Percentiles rank a stretch among this genome's conserved stretches.
Conservation (phyloP, 1,139 yeast genomes). For the Magnusiomyces suaveolens region DNA sequence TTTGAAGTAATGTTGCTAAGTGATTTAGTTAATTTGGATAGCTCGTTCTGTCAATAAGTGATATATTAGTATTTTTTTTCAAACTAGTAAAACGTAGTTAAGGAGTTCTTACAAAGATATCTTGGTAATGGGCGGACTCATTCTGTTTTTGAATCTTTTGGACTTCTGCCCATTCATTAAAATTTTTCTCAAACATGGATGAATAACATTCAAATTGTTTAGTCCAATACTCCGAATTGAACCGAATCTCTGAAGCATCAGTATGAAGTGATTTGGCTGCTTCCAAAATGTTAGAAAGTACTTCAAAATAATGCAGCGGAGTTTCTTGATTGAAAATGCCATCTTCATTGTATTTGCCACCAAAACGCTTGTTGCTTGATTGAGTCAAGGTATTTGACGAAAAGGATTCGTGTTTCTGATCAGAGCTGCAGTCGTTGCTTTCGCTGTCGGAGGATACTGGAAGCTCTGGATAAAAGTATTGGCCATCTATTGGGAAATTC, state of each 20-base stretch:
- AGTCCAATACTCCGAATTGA: neutral
- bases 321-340: neutral
- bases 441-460: neutral
- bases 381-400: neutral
- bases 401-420: neutral
- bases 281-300: neutral
- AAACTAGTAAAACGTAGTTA: too few species aligned
- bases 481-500: too few species aligned
- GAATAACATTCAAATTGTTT: neutral
- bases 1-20: neutral
- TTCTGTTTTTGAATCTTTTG: neutral
- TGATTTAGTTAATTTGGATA: neutral
- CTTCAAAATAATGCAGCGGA: neutral
- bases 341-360: neutral
- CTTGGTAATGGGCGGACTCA: neutral
- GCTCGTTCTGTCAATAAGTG: neutral
- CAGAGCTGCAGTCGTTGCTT: neutral
- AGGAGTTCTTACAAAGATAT: neutral
- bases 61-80: too few species aligned
- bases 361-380: neutral
- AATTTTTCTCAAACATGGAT: neutral
- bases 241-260: neutral
- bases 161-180: neutral
- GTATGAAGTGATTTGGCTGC: neutral
- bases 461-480: neutral